Base-by-base conservation (phyloP, 208 protist genomes). In the Willaertia magna region DNA sequence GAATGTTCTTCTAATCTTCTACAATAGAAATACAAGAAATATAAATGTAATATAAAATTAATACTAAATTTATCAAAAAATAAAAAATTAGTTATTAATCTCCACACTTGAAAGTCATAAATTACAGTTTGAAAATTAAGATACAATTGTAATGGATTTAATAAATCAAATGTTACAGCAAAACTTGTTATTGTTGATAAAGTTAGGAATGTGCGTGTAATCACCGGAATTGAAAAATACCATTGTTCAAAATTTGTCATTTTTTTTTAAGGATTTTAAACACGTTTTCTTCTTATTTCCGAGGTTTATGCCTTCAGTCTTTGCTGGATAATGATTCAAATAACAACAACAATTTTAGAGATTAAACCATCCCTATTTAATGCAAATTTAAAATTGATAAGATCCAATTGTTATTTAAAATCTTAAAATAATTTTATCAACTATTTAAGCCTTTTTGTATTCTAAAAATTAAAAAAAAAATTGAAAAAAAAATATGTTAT, bases 31-130 rank as follows among this genome's bases (percentile, higher is more conserved):
- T 61, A 67, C 89, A 96, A 85, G 89, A 96, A 97, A 81, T 93
- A 95, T 90, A 96, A 93, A 88, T 96, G 93, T 82, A 97, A 95
- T 42, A 96, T 20, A 83, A 96, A 95, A 85, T 95, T 91, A 30
- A 96, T 67, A n/a, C 86, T 87, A 39, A 95, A 85, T 39, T 85
- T n/a, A 30, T 93, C 94, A 86, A 95, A 95, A 88, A 95, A 96
- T 46, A 95, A 86, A 86, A 97, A 96, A 48, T 89, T 94, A 34
- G 94, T 95, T 4, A 96, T 39, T 2, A 97, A 47, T 61, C 94
- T 86, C 94, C 94, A 97, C n/a, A 78, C 74, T n/a, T 78, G 74
- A 78, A 44, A 78, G 22, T 78, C 16, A 26, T 40, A 30, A 26
- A 52, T 67, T 44, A 84, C 34, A 22, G 6, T 22, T 42, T 18